Percentiles rank a stretch among this genome's conserved stretches.
Evolutionary conservation across 2,329 filamentous ascomycete species (phyloP).

Genomic region (Fusarium newnesense): DNA sequence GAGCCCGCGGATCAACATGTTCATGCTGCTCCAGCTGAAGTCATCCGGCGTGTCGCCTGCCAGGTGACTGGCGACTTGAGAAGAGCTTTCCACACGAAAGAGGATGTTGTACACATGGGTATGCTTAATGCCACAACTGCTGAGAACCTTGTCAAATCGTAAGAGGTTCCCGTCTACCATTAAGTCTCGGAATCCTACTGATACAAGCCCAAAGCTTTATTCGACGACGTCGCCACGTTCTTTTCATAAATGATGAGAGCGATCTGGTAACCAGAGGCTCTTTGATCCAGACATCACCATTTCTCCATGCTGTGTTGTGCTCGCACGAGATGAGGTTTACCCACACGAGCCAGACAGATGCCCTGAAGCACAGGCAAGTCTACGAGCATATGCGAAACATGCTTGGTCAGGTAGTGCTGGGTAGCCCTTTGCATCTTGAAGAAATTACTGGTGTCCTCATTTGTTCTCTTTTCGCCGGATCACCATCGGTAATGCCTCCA

Average conservation of each 20-base stretch:
- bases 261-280: constrained; percentile 33
- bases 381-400: constrained; percentile 53
- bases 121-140: constrained; percentile 18
- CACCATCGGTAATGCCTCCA: constrained; percentile 26
- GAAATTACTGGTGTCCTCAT: constrained; percentile 55
- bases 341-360: constrained; percentile 27
- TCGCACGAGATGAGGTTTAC: constrained; percentile 50
- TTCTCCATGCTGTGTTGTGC: constrained; percentile 54
- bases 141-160: constrained; percentile 15
- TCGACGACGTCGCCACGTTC: constrained; percentile 12
- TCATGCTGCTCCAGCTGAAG: constrained; percentile 22
- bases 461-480: constrained; percentile 46
- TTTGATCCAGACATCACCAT: constrained; percentile 50
- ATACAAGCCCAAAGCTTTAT: constrained; percentile 14
- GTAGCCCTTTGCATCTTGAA: constrained; percentile 53
- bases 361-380: constrained; percentile 47
- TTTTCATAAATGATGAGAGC: constrained; percentile 14
- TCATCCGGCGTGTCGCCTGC: constrained; percentile 22
- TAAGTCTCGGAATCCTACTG: background rate
- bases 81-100: constrained; percentile 13
- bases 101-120: constrained; percentile 21
- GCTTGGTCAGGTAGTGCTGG: constrained; percentile 52
- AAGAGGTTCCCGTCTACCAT: background rate
- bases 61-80: constrained; percentile 25
- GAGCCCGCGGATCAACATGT: constrained; percentile 24